Percentiles rank a stretch among this genome's conserved stretches.
phyloP scores from a whole-genome alignment of 768 basidiomycete genomes.

The Termitomyces sp. region DNA sequence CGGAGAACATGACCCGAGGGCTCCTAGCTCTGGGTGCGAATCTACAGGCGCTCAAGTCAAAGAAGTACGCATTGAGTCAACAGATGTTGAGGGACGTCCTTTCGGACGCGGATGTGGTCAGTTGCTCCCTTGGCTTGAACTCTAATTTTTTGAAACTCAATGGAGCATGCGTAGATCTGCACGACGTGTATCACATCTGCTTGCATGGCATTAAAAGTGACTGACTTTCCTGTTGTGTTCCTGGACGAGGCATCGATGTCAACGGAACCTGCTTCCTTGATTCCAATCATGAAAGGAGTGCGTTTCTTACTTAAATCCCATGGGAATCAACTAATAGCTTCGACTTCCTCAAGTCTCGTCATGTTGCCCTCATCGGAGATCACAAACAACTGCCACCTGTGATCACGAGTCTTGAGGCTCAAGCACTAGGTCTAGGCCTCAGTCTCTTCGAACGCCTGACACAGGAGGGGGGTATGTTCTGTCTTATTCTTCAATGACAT shows the following conservation, averaged over 20 bases:
- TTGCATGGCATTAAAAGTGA: conserved; percentile 55
- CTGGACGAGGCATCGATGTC: conserved; percentile 97
- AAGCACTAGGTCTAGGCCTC: conserved; percentile 64
- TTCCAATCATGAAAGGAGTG: conserved; percentile 94
- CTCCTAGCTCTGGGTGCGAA: conserved; percentile 24
- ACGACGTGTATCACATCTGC: conserved; percentile 86
- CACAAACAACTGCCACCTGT: conserved; percentile 94
- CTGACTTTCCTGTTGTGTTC: conserved; percentile 92
- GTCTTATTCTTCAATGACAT: not conserved
- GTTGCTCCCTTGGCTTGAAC: conserved; percentile 22
- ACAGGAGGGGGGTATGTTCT: conserved; percentile 70
- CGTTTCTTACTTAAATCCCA: conserved; percentile 3
- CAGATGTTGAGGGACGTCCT: conserved; percentile 63
- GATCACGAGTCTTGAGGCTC: conserved; percentile 74
- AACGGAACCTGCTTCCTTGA: conserved; percentile 87
- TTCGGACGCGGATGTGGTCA: conserved; percentile 67
- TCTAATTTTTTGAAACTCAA: conserved; percentile 1
- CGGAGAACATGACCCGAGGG: conserved; percentile 28
- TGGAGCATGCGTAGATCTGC: conserved; percentile 54
- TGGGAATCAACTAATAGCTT: conserved; percentile 3
- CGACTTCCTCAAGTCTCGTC: conserved; percentile 52
- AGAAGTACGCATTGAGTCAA: conserved; percentile 52
- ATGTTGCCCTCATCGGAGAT: conserved; percentile 91
- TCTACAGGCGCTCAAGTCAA: conserved; percentile 29
- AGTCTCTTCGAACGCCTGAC: conserved; percentile 89